These are phyloP conservation scores for Tilletia horrida DNA, from an alignment of 1,284 basidiomycete genomes.

Conservation along the genomic window DNA sequence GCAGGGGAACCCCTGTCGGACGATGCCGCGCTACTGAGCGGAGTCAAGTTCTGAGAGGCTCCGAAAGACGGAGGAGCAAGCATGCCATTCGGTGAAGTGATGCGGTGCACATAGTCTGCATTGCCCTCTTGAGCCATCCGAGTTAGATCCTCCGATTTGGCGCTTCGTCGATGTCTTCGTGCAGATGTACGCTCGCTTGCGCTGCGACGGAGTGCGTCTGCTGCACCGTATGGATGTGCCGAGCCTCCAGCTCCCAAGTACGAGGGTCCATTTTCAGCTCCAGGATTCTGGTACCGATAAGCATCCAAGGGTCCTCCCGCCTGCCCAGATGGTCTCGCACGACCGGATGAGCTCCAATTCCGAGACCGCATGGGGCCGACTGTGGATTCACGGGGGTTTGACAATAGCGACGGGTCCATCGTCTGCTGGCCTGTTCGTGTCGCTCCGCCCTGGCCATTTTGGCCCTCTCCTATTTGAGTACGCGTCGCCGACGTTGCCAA, in stretches of 20 bases:
- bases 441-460: too few species aligned
- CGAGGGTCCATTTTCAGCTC: background rate
- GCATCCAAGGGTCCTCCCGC: background rate
- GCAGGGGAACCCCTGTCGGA: conserved; percentile 18
- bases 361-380: background rate
- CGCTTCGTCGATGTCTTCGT: conserved; percentile 32
- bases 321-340: background rate
- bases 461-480: conserved; percentile 4
- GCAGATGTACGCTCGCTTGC: conserved; percentile 16
- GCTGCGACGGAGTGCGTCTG: conserved; percentile 4
- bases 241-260: background rate
- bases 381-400: background rate
- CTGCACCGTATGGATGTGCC: background rate
- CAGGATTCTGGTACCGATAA: background rate
- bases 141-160: conserved; percentile 42
- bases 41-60: background rate
- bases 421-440: background rate
- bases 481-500: conserved; percentile 1
- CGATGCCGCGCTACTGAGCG: conserved; percentile 26
- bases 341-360: conserved; percentile 15
- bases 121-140: conserved; percentile 31
- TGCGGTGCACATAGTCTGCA: conserved; percentile 36
- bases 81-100: conserved; percentile 43
- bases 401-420: conserved; percentile 1
- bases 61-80: conserved; percentile 36